Evolutionary conservation across 1,284 basidiomycete genomes (phyloP).

Genomic region (Lignosus rhinocerotis): DNA sequence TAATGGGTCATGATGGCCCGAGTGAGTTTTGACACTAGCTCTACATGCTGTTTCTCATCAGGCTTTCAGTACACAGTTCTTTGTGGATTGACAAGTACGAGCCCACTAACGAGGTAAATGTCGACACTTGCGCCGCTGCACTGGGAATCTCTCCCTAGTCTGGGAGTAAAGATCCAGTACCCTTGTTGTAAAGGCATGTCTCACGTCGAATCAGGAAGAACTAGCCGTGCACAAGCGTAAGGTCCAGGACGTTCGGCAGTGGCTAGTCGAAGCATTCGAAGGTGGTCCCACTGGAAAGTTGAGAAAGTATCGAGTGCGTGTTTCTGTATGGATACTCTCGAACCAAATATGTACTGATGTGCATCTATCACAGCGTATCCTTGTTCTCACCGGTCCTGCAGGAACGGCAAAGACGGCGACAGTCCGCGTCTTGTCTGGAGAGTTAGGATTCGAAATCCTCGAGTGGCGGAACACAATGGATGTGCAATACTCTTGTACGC

Average conservation of each 20-base stretch:
- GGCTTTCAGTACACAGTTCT: slow-evolving; percentile 37
- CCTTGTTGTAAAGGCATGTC: background rate
- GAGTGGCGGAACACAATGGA: slow-evolving; percentile 81
- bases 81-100: slow-evolving; percentile 83
- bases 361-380: slow-evolving; percentile 61
- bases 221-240: slow-evolving; percentile 90
- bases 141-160: no score
- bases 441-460: slow-evolving; percentile 79
- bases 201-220: slow-evolving; percentile 52
- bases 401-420: slow-evolving; percentile 92
- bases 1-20: background rate
- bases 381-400: slow-evolving; percentile 86
- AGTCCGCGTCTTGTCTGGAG: slow-evolving; percentile 70
- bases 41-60: background rate
- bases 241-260: slow-evolving; percentile 81
- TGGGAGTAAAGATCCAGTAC: background rate
- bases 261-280: slow-evolving; percentile 84
- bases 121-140: background rate
- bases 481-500: slow-evolving; percentile 34
- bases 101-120: slow-evolving; percentile 62
- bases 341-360: background rate
- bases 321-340: background rate
- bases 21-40: background rate
- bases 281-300: slow-evolving; percentile 65
- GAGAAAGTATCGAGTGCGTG: slow-evolving; percentile 76